Base-by-base conservation (phyloP, 2,329 filamentous ascomycete species). In the Ceratocystis harringtonii region DNA sequence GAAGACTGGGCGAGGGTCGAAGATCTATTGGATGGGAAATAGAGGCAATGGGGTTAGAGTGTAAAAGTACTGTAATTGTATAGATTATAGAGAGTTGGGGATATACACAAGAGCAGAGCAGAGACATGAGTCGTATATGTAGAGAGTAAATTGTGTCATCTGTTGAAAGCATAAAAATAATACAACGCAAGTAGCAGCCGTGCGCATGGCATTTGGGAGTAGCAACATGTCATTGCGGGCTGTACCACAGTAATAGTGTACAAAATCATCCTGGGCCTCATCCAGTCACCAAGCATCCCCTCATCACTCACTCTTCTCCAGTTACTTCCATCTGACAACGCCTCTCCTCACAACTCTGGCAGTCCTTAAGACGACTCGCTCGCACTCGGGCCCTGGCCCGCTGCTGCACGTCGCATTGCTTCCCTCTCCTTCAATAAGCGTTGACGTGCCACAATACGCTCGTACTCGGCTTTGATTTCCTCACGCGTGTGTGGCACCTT, bases 401-500 rank as follows among this genome's bases (percentile, higher is more conserved):
- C 71, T 65, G 70, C 71, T 64, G 70, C 69, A 68, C 67, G 71
- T 50, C 71, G 71, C 68, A 76, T 72, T 69, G 76, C 73, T 69
- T 76, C 74, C 50, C 78, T 75, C 65, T 75, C 83, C 81, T 96
- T 82, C 79, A 95, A 78, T 81, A 90, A 81, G 84, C 94, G 85
- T 69, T 83, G 76, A 65, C 79, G 75, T 65, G 78, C 76, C 73
- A 82, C 85, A 73, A 94, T 79, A 69, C 89, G 80, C 73, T 89
- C 81, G 70, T 95, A 79, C 78, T 99, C 94, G 68, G 81, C 82
- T 66, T 86, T 82, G 72, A 99, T 94, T 76, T 95, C 90, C 65
- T 94, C 89, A 69, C 81, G 80, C 70, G 94, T 89, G 67, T 83
- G 83, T 1, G 90, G 90, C 58, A 94, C 82, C 72, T 81, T 83